Conservation (phyloP, 2,329 filamentous ascomycete genomes). For the Cordyceps tenuipes region DNA sequence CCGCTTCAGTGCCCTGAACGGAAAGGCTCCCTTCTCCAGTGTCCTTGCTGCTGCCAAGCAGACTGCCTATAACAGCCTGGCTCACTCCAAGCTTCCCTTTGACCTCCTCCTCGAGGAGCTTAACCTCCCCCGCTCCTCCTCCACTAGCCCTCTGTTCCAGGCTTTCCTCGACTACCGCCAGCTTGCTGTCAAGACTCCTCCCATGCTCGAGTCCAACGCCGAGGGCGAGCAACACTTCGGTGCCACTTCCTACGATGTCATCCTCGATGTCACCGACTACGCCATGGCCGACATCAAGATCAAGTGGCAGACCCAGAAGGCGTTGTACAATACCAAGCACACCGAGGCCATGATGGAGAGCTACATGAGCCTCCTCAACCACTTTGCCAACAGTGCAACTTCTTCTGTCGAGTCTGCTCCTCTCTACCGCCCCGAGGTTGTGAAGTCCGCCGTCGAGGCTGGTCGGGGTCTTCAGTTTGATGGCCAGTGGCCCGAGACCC, state of each 20-base stretch:
- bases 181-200: conserved; percentile 19
- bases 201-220: conserved; percentile 17
- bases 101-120: conserved; percentile 36
- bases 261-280: conserved; percentile 16
- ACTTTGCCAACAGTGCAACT: conserved; percentile 16
- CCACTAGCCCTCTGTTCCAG: conserved; percentile 38
- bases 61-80: conserved; percentile 25
- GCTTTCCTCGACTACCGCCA: conserved; percentile 38
- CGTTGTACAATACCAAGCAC: conserved; percentile 15
- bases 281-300: conserved; percentile 10
- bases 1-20: conserved; percentile 21
- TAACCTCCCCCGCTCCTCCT: conserved; percentile 28
- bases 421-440: conserved; percentile 7
- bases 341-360: conserved; percentile 12
- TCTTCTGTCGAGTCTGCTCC: conserved; percentile 21
- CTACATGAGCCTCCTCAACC: conserved; percentile 14
- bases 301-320: conserved; percentile 14
- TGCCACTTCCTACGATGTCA: conserved; percentile 19
- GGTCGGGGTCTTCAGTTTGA: conserved; percentile 7
- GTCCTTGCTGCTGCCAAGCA: conserved; percentile 16
- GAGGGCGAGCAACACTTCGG: conserved; percentile 16
- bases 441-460: conserved; percentile 6
- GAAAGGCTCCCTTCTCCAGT: conserved; percentile 17
- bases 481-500: conserved; percentile 6
- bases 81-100: conserved; percentile 35